Percentiles rank a stretch among this genome's conserved stretches.
phyloP scores from a whole-genome alignment of 2,329 filamentous ascomycete species.

The Aureobasidium namibiae region DNA sequence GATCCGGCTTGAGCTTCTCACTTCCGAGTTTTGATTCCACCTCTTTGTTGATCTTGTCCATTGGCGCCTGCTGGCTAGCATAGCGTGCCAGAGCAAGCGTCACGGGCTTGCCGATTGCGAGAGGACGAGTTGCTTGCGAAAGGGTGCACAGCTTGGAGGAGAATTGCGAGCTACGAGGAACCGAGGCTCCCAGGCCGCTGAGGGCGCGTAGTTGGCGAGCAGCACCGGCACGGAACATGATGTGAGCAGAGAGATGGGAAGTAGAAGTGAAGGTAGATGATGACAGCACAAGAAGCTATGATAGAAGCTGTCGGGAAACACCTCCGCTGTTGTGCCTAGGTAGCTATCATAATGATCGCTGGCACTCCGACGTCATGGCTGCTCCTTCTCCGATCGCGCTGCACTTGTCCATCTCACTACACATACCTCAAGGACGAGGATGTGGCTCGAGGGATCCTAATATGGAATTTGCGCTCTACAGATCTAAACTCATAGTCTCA shows the following conservation, averaged over 20 bases:
- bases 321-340: too few relatives aligned
- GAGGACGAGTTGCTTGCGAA: slow-evolving; percentile 23
- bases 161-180: slow-evolving; percentile 24
- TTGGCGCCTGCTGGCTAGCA: slow-evolving; percentile 19
- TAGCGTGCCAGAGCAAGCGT: slow-evolving; percentile 19
- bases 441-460: background rate
- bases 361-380: background rate
- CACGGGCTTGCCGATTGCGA: slow-evolving; percentile 28
- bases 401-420: background rate
- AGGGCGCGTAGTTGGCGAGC: slow-evolving; percentile 35
- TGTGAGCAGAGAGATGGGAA: background rate
- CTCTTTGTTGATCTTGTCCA: slow-evolving; percentile 46
- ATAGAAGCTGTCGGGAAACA: background rate
- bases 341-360: too few relatives aligned
- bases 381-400: background rate
- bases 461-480: too few relatives aligned
- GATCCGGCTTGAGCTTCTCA: slow-evolving; percentile 50
- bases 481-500: too few relatives aligned
- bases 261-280: background rate
- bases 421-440: background rate
- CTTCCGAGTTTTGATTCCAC: slow-evolving; percentile 48
- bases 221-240: slow-evolving; percentile 38
- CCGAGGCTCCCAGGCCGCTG: slow-evolving; percentile 20
- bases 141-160: slow-evolving; percentile 36
- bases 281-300: background rate